phyloP scores from a whole-genome alignment of 306 rosid species.

The Vigna mungo region DNA sequence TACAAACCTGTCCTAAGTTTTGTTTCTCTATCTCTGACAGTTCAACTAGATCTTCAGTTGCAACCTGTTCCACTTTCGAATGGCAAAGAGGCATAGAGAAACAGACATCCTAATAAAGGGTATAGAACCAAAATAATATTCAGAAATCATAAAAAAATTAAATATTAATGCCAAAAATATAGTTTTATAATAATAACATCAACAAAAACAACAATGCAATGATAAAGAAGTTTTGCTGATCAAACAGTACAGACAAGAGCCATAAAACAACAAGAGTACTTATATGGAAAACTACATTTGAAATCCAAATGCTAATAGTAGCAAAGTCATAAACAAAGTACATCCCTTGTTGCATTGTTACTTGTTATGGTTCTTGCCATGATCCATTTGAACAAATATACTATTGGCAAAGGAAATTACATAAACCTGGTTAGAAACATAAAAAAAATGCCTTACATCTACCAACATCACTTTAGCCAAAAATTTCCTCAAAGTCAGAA shows the following conservation, averaged over 20 bases:
- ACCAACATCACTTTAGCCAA: background rate
- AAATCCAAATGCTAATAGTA: background rate
- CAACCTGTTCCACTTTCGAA: constrained; percentile 83
- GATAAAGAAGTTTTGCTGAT: background rate
- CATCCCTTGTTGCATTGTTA: constrained; percentile 1
- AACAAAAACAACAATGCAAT: background rate
- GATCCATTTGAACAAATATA: constrained; percentile 2
- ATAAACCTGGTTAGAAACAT: background rate
- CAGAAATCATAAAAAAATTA: constrained; percentile 12
- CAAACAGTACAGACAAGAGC: constrained; percentile 5
- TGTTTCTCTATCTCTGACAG: constrained; percentile 95
- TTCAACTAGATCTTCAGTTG: constrained; percentile 84
- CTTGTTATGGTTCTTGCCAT: background rate
- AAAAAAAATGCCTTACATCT: constrained; percentile 18
- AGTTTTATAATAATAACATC: background rate
- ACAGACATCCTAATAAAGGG: constrained; percentile 67
- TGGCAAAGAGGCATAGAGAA: constrained; percentile 96
- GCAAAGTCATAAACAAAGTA: background rate
- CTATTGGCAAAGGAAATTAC: background rate
- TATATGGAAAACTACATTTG: background rate
- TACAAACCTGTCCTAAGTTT: constrained; percentile 88
- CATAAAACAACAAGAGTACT: background rate
- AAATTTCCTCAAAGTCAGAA: constrained; percentile 23
- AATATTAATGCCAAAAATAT: background rate
- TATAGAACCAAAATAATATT: constrained; percentile 15